Evolutionary conservation across 2,329 filamentous ascomycete species (phyloP).

Genomic region (Dothiorella sarmentorum): DNA sequence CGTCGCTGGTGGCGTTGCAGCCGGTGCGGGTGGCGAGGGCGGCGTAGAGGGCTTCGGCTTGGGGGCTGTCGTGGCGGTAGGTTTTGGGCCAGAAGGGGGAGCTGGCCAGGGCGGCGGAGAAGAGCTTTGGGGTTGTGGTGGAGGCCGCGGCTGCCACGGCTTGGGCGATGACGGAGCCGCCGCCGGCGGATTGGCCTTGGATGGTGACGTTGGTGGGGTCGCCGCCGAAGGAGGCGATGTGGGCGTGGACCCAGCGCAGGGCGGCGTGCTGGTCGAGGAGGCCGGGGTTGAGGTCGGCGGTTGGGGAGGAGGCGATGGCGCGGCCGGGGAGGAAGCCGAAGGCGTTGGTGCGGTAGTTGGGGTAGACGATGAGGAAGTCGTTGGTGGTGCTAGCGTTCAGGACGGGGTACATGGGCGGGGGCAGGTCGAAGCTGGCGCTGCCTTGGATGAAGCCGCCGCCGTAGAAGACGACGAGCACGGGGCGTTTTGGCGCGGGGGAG

Average conservation of each 20-base stretch:
- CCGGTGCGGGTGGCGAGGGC: slow-evolving; percentile 47
- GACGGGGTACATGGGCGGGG: slow-evolving; percentile 56
- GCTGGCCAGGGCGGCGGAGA: slow-evolving; percentile 50
- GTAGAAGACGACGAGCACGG: slow-evolving; percentile 60
- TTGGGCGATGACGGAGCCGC: slow-evolving; percentile 56
- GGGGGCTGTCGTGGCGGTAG: slow-evolving; percentile 49
- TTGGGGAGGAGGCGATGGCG: slow-evolving; percentile 48
- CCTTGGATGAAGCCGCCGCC: slow-evolving; percentile 62
- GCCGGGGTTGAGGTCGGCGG: slow-evolving; percentile 60
- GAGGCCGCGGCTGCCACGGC: slow-evolving; percentile 47
- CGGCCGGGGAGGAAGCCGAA: slow-evolving; percentile 62
- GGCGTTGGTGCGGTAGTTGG: slow-evolving; percentile 57
- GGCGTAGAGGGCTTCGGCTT: slow-evolving; percentile 53
- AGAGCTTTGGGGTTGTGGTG: slow-evolving; percentile 38
- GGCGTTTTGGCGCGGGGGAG: slow-evolving; percentile 39
- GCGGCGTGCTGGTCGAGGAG: slow-evolving; percentile 62
- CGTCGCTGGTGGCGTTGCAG: slow-evolving; percentile 43
- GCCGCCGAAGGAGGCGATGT: slow-evolving; percentile 53
- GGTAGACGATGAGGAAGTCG: slow-evolving; percentile 51
- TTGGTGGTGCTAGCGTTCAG: slow-evolving; percentile 53
- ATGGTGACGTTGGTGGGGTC: slow-evolving; percentile 58
- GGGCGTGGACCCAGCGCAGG: slow-evolving; percentile 58
- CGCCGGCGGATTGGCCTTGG: slow-evolving; percentile 59
- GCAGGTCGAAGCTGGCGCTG: slow-evolving; percentile 52
- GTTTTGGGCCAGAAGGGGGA: slow-evolving; percentile 60